Evolutionary conservation across 2,329 filamentous ascomycete species (phyloP), one percentile per base, ranked within the genome.

Genomic region (Venturia effusa): DNA sequence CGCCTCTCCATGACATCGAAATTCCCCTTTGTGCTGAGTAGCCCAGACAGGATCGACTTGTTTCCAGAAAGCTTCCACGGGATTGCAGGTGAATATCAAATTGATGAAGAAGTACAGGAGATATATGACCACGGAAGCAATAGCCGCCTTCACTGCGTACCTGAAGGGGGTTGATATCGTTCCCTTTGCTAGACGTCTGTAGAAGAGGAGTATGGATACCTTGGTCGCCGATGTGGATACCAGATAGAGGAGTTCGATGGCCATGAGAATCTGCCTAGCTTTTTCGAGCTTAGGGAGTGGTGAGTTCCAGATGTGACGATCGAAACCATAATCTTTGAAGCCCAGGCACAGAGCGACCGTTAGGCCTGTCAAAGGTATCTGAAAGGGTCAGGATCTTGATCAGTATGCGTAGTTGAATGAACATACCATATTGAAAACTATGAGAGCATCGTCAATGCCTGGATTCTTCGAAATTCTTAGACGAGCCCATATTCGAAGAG

Each of bases 241-340:
- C 27, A 68, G 27, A 43, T 68, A 68, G 3, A 77, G 65, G 10
- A 64, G 51, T 59, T 68, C 66, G 37, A 68, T 67, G 10, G 66
- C 63, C 32, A 68, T 59, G 10, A 66, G 66, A 8, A 68, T 68
- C 64, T 69, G 66, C 22, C 62, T 41, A 3, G 48, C 62, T 39
- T 57, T 67, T 64, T 32, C 48, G 22, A 55, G 41, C 60, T 17
- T 51, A n/a, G 27, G 27, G 22, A 37, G 34, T n/a, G 51, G 51
- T 15, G 17, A 22, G 62, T 64, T 48, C 57, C 54, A 64, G 24
- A 64, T 13, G 30, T 62, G 55, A 22, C 57, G 34, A 51, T 62
- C 62, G 1, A 62, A 64, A 2, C 62, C 62, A 61, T 64, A 64
- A 5, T 27, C 11, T 30, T 5, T 63, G 24, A 37, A 40, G 19